Conservation (phyloP, 192 early-diverging fungal species). For the Coemansia sp. region DNA sequence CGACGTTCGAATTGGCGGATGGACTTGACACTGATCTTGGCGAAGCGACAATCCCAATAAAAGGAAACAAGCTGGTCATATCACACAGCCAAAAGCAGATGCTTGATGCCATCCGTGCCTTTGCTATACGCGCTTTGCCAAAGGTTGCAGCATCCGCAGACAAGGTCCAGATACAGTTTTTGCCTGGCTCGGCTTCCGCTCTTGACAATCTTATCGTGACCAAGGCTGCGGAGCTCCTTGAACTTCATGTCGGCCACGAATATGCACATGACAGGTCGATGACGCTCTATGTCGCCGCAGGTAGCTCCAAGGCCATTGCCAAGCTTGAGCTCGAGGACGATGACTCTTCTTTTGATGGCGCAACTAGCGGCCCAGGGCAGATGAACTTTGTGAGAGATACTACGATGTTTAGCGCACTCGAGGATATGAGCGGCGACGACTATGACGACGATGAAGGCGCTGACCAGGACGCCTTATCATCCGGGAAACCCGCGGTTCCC, state of each 20-base stretch:
- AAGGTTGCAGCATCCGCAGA: constrained; percentile 26
- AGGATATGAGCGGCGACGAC: constrained; percentile 33
- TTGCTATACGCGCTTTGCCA: constrained; percentile 46
- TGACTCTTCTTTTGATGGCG: constrained; percentile 19
- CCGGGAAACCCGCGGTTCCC: constrained; percentile 54
- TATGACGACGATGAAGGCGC: constrained; percentile 37
- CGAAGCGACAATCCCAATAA: constrained; percentile 38
- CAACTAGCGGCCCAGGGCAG: background rate
- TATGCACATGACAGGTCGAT: constrained; percentile 42
- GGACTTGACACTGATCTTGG: constrained; percentile 32
- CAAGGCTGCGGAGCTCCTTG: constrained; percentile 38
- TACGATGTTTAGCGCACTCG: constrained; percentile 18
- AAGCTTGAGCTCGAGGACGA: constrained; percentile 51
- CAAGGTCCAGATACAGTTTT: constrained; percentile 48
- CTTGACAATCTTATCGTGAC: constrained; percentile 42
- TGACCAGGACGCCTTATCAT: constrained; percentile 40
- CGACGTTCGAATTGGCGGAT: constrained; percentile 18
- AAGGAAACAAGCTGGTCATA: constrained; percentile 35
- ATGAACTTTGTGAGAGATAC: constrained; percentile 10
- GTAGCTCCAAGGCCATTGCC: constrained; percentile 39
- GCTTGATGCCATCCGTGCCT: constrained; percentile 38
- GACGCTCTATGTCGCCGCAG: constrained; percentile 47
- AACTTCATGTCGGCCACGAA: constrained; percentile 46
- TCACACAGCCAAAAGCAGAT: constrained; percentile 43
- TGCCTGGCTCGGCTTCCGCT: constrained; percentile 35